These are phyloP conservation scores for Globisporangium mamillatum DNA, from an alignment of 352 stramenopile species.

Conservation along the genomic window DNA sequence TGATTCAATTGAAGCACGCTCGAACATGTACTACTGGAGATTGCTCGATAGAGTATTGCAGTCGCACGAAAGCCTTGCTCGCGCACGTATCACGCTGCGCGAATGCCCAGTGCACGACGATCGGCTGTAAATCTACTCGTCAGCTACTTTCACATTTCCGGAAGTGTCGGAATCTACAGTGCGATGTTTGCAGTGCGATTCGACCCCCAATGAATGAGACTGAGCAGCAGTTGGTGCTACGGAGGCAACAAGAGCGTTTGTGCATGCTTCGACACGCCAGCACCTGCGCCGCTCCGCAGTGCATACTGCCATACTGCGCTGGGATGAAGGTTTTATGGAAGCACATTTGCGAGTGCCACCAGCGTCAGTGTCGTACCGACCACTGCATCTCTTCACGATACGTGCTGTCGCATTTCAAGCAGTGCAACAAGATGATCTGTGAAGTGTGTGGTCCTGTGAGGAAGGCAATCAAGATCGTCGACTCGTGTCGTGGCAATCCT, in stretches of 20 bases:
- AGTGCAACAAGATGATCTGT: conserved; percentile 91
- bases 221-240: conserved; percentile 81
- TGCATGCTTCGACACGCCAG: conserved; percentile 87
- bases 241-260: conserved; percentile 79
- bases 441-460: conserved; percentile 86
- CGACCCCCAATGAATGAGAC: conserved; percentile 86
- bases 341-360: conserved; percentile 88
- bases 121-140: conserved; percentile 85
- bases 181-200: conserved; percentile 85
- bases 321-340: conserved; percentile 91
- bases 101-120: conserved; percentile 82
- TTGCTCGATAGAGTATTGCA: conserved; percentile 81
- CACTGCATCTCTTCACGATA: conserved; percentile 89
- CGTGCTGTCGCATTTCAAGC: conserved; percentile 88
- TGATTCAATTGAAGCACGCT: conserved; percentile 87
- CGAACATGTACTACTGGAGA: conserved; percentile 74
- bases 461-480: conserved; percentile 86
- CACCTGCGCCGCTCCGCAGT: conserved; percentile 65
- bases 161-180: conserved; percentile 86
- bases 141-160: conserved; percentile 86
- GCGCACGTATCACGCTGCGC: conserved; percentile 81
- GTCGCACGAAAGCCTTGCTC: conserved; percentile 73
- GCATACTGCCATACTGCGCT: conserved; percentile 79
- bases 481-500: conserved; percentile 75
- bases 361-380: conserved; percentile 82